phyloP scores from a whole-genome alignment of 1,139 yeast species.

The Taphrina flavorubra region DNA sequence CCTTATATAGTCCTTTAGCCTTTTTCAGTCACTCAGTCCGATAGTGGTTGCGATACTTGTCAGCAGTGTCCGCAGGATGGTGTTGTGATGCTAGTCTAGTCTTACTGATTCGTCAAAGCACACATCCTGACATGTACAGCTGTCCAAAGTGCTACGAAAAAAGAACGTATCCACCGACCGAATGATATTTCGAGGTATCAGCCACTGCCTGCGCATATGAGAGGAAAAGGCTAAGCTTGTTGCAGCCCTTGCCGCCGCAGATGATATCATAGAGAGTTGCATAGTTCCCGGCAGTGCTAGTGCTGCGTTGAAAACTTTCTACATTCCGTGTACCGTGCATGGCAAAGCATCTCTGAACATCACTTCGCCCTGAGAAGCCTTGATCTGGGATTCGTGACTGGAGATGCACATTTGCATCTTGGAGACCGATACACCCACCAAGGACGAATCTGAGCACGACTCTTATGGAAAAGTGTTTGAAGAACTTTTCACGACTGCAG shows the following conservation, averaged over 20 bases:
- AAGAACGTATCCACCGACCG: no score
- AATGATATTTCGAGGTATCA: neutral
- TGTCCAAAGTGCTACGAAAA: neutral
- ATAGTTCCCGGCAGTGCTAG: neutral
- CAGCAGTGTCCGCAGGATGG: no score
- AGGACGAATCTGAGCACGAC: slow-evolving; percentile 31
- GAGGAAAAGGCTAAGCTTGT: slow-evolving; percentile 7
- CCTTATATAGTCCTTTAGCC: neutral
- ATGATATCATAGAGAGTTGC: neutral
- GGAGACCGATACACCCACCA: slow-evolving; percentile 33
- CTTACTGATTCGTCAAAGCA: neutral
- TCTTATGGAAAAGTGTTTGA: slow-evolving; percentile 34
- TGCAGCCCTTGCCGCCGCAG: neutral
- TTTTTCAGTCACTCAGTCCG: neutral
- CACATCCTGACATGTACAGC: neutral
- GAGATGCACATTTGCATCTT: slow-evolving; percentile 22
- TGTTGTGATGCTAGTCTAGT: no score
- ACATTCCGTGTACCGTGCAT: no score
- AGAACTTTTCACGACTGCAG: slow-evolving; percentile 31
- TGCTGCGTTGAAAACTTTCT: neutral
- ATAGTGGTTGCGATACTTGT: neutral
- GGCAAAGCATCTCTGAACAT: no score
- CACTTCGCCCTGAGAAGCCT: no score
- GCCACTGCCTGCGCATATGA: slow-evolving; percentile 1
- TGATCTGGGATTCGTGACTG: neutral